Percentiles rank a stretch among this genome's conserved stretches.
phyloP scores from a whole-genome alignment of 2,329 filamentous ascomycete genomes.

The Colletotrichum orchidophilum region DNA sequence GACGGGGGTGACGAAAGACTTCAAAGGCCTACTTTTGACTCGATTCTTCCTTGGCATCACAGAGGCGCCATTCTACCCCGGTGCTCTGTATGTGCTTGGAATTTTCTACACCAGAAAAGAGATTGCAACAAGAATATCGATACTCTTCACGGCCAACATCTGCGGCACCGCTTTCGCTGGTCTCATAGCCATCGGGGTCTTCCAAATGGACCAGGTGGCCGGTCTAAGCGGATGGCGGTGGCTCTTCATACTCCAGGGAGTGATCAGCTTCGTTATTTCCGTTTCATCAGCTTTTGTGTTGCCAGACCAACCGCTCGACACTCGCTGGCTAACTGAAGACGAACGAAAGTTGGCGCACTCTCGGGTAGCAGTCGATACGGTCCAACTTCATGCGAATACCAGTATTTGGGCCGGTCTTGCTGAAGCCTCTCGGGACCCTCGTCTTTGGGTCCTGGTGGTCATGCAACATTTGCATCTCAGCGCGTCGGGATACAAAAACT shows the following conservation, averaged over 20 bases:
- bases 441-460: background rate
- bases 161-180: constrained; percentile 38
- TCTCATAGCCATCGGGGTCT: constrained; percentile 35
- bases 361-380: background rate
- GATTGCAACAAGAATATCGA: constrained; percentile 47
- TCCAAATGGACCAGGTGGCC: constrained; percentile 51
- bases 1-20: background rate
- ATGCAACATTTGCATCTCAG: background rate
- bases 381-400: background rate
- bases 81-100: constrained; percentile 33
- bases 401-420: background rate
- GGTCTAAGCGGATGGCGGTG: constrained; percentile 58
- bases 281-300: background rate
- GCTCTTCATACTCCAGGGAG: constrained; percentile 45
- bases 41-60: constrained; percentile 47
- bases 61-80: constrained; percentile 41
- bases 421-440: background rate
- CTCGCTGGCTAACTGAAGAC: background rate
- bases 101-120: constrained; percentile 52
- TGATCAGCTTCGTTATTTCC: background rate
- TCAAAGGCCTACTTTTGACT: constrained; percentile 42
- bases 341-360: background rate
- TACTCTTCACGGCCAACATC: constrained; percentile 45
- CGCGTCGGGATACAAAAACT: background rate
- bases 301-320: background rate